Evolutionary conservation across 2,329 filamentous ascomycete genomes (phyloP), one percentile per base, ranked within the genome.

Genomic region (Aplosporella prunicola): DNA sequence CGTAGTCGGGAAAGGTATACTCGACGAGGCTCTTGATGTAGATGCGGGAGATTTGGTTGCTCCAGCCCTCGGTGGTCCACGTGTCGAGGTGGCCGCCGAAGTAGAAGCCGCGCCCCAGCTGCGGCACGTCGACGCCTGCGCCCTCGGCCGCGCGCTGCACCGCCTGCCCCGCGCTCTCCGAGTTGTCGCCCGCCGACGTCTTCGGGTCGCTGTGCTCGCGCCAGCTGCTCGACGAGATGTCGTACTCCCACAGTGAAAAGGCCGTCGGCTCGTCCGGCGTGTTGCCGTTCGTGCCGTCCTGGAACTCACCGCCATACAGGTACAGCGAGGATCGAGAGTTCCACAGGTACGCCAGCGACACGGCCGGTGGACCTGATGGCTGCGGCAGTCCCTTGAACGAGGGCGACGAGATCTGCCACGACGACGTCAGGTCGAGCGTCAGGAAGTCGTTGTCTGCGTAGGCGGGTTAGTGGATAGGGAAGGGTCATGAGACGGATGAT

Each of bases 261-360:
- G 74, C 63, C 1, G 65, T 63, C 0, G 82, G 81, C 1, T 70
- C 59, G 5, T 64, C 59, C 0, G 80, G 77, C 10, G 66, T 69
- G 39, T 36, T 36, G 5, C 37, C 37, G 14, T 26, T 11, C 9
- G 20, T 35, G 9, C 27, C 32, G 46, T 83, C 79, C 1, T 79
- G 78, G 49, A 80, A 85, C 47, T 84, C 68, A 13, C 82, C 82
- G 13, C 82, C 82, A 47, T 87, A 88, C 4, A 87, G 68, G 51
- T 72, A 87, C 0, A 88, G 63, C 9, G 74, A 76, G 37, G 77
- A 67, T 50, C 76, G 76, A 30, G 82, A 81, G 50, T 79, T 75
- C 82, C 82, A 88, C 2, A 88, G 67, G 45, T 79, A 80, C n/a
- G 82, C 82, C 29, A 82, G 71, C 0, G 81, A 73, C 9, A 88